Percentiles rank a stretch among this genome's conserved stretches.
These are phyloP conservation scores for Coffea humblotiana DNA, from an alignment of 305 asterid species.

Conservation along the genomic window DNA sequence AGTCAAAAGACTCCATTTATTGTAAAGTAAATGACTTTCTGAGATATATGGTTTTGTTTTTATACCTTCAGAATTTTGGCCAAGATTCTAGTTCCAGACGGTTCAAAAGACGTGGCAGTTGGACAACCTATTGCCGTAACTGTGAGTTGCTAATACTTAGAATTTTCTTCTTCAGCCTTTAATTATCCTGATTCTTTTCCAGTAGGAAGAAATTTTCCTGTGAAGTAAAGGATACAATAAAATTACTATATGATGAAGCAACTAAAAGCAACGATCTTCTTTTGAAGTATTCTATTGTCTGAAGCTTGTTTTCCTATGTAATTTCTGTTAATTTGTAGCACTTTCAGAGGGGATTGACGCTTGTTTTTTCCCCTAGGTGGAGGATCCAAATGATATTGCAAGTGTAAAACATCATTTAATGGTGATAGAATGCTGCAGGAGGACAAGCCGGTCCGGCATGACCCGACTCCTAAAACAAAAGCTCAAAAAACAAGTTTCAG, in stretches of 20 bases:
- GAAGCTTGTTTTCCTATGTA: background rate
- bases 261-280: background rate
- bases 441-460: constrained; percentile 43
- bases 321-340: constrained; percentile 6
- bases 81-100: constrained; percentile 87
- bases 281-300: background rate
- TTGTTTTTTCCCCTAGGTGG: constrained; percentile 64
- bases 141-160: constrained; percentile 47
- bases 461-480: constrained; percentile 41
- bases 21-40: background rate
- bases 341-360: constrained; percentile 17
- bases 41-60: background rate
- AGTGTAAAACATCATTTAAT: constrained; percentile 58
- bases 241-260: background rate
- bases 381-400: constrained; percentile 81
- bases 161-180: background rate
- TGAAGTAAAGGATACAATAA: background rate
- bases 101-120: constrained; percentile 89
- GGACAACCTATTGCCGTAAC: constrained; percentile 94
- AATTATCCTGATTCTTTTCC: background rate
- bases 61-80: constrained; percentile 70
- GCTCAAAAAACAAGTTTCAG: constrained; percentile 46
- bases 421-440: constrained; percentile 47
- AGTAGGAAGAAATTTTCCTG: background rate
- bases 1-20: background rate